These are phyloP conservation scores for Suhomyces xylopsoci DNA, from an alignment of 805 yeast species.

Conservation along the genomic window DNA sequence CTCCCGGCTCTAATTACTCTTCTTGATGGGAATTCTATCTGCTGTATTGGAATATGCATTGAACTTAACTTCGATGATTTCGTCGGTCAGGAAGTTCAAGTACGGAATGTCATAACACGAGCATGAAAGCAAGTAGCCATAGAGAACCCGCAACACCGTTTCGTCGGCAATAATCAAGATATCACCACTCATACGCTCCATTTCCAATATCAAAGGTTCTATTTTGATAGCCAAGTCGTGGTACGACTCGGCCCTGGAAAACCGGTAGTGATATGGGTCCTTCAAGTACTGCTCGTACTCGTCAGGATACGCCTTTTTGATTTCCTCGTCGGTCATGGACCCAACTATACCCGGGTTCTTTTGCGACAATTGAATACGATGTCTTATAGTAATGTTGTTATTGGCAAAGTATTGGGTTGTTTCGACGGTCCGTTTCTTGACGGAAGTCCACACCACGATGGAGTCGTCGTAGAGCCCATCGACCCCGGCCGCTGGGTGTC, in stretches of 20 bases:
- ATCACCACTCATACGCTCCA: constrained; percentile 89
- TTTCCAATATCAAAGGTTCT: constrained; percentile 89
- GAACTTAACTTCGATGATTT: constrained; percentile 82
- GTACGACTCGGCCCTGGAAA: constrained; percentile 88
- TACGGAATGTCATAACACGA: constrained; percentile 83
- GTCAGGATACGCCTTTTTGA: constrained; percentile 57
- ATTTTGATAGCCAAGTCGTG: constrained; percentile 94
- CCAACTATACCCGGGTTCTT: constrained; percentile 87
- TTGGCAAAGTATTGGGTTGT: constrained; percentile 69
- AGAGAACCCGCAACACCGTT: constrained; percentile 80
- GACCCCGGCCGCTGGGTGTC: constrained; percentile 46
- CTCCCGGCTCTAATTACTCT: not conserved
- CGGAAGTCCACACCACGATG: constrained; percentile 93
- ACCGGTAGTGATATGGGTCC: constrained; percentile 93
- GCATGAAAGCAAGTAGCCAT: constrained; percentile 93
- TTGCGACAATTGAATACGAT: constrained; percentile 81
- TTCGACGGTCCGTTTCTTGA: constrained; percentile 77
- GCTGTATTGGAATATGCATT: constrained; percentile 81
- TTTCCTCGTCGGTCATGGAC: constrained; percentile 58
- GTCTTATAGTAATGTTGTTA: constrained; percentile 61
- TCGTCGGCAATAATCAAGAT: constrained; percentile 91
- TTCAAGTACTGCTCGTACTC: constrained; percentile 62
- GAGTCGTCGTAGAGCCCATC: constrained; percentile 61
- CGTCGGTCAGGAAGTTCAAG: constrained; percentile 73
- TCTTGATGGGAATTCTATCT: constrained; percentile 29